Evolutionary conservation across 2,329 filamentous ascomycete genomes (phyloP).

Genomic region (Rhynchosporium agropyri): DNA sequence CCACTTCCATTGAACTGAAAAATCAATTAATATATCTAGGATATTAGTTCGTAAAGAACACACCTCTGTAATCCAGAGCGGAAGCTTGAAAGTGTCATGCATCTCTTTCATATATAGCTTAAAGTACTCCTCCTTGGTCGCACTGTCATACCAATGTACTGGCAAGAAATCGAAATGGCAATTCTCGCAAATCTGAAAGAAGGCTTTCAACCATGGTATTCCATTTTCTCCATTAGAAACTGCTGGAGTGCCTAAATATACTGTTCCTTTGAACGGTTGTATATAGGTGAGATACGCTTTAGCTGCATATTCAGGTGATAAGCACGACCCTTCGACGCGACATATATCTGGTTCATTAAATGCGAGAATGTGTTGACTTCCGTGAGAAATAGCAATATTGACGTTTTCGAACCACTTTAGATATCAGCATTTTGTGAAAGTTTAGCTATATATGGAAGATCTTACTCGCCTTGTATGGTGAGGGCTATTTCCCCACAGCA

Average conservation of each 20-base stretch:
- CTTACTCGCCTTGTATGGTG: conserved; percentile 46
- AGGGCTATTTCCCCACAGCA: conserved; percentile 59
- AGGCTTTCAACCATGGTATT: conserved; percentile 46
- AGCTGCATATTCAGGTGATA: conserved; percentile 49
- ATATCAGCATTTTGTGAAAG: too few species aligned
- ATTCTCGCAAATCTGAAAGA: conserved; percentile 44
- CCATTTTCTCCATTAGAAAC: conserved; percentile 47
- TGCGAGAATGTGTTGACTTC: too few species aligned
- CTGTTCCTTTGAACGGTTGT: conserved; percentile 43
- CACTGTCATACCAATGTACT: conserved; percentile 44
- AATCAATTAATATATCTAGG: too few species aligned
- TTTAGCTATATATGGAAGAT: too few species aligned
- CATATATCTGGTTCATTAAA: conserved; percentile 36
- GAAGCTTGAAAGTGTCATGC: not conserved
- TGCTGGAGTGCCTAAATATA: conserved; percentile 44
- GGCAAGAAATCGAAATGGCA: conserved; percentile 49
- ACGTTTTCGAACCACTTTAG: too few species aligned
- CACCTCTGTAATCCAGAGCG: conserved; percentile 33
- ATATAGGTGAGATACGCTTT: conserved; percentile 45
- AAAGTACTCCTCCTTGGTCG: conserved; percentile 44
- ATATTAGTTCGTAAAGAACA: conserved; percentile 15
- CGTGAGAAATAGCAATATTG: too few species aligned
- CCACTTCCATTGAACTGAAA: too few species aligned
- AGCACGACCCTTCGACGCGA: conserved; percentile 10
- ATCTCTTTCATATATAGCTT: conserved; percentile 43